These are phyloP conservation scores for Teratosphaeria gauchensis DNA, from an alignment of 2,329 filamentous ascomycete genomes.

Conservation along the genomic window DNA sequence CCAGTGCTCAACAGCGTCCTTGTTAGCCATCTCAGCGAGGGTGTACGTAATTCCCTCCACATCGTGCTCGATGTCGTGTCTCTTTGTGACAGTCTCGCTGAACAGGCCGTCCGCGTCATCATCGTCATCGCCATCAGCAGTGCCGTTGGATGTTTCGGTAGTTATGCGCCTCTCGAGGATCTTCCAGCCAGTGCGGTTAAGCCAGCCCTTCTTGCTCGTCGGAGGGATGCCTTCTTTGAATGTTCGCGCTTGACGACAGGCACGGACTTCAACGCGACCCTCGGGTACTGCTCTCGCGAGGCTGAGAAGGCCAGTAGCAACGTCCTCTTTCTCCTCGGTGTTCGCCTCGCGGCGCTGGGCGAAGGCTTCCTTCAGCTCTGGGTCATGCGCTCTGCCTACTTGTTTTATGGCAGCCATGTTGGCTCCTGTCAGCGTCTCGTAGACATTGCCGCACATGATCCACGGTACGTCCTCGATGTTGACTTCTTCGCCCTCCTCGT, in stretches of 20 bases:
- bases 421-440: background rate
- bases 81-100: background rate
- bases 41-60: slow-evolving; percentile 1
- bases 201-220: background rate
- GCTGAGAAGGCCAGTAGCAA: no score
- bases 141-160: background rate
- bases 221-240: slow-evolving; percentile 5
- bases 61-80: background rate
- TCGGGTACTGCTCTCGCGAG: background rate
- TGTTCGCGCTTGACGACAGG: slow-evolving; percentile 1
- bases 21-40: slow-evolving; percentile 9
- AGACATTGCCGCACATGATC: slow-evolving; percentile 2
- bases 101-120: slow-evolving; percentile 3
- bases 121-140: background rate
- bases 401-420: slow-evolving; percentile 1
- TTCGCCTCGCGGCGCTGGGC: background rate
- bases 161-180: slow-evolving; percentile 1
- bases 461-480: slow-evolving; percentile 3
- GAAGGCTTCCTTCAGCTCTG: background rate
- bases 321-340: background rate
- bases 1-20: slow-evolving; percentile 6
- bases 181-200: slow-evolving; percentile 1
- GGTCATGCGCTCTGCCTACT: background rate
- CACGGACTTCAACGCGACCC: slow-evolving; percentile 5
- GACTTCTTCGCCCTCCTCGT: slow-evolving; percentile 1